phyloP scores from a whole-genome alignment of 2,329 filamentous ascomycete genomes.

The Neocucurbitaria cava region DNA sequence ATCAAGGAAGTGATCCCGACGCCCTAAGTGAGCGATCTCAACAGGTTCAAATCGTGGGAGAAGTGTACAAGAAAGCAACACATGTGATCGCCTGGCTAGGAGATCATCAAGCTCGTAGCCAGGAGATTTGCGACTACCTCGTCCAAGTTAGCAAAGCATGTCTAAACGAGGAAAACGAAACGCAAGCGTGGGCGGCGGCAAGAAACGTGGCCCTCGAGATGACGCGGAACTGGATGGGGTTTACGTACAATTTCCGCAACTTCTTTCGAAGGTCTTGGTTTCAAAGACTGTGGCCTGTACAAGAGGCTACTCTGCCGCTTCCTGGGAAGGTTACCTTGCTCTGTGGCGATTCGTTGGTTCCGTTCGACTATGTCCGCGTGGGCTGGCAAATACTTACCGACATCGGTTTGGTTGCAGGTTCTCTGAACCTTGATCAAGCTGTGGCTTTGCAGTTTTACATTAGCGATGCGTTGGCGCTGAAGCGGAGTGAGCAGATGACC shows the following conservation, averaged over 20 bases:
- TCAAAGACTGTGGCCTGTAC: neutral
- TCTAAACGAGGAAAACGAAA: neutral
- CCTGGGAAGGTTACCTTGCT: neutral
- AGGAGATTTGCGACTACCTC: neutral
- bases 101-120: neutral
- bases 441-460: neutral
- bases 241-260: neutral
- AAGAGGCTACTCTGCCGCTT: neutral
- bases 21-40: neutral
- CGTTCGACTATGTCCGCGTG: neutral
- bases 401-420: neutral
- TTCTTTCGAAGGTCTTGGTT: neutral
- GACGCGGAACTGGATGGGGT: neutral
- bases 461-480: neutral
- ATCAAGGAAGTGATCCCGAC: neutral
- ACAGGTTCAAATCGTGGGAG: neutral
- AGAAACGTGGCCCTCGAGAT: neutral
- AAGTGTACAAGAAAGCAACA: neutral
- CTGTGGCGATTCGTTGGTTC: neutral
- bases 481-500: neutral
- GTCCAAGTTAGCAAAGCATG: neutral
- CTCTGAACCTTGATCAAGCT: neutral
- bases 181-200: neutral
- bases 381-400: neutral
- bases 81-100: neutral